Percentiles rank a stretch among this genome's conserved stretches.
These are phyloP conservation scores for Teratosphaeria pseudoeucalypti DNA, from an alignment of 2,329 filamentous ascomycete species.

Conservation along the genomic window DNA sequence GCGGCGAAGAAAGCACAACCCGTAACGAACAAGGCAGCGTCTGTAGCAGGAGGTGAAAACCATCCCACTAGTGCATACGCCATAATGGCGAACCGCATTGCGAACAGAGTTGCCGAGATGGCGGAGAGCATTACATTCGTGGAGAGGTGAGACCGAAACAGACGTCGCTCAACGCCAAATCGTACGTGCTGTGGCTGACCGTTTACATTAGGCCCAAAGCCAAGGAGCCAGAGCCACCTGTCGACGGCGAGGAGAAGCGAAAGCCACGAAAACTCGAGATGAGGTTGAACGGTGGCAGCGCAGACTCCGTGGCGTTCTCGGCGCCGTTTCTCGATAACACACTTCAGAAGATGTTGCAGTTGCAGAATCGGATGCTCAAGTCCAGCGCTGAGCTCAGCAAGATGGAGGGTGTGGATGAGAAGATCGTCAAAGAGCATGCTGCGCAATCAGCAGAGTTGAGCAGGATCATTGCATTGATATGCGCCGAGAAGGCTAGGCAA, in stretches of 20 bases:
- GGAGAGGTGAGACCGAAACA: constrained; percentile 26
- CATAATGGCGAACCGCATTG: constrained; percentile 41
- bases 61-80: constrained; percentile 36
- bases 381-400: constrained; percentile 38
- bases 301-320: constrained; percentile 37
- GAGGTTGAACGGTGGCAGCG: constrained; percentile 30
- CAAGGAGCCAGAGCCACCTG: constrained; percentile 12
- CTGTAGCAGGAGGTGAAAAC: constrained; percentile 23
- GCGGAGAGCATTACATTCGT: constrained; percentile 44
- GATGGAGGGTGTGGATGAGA: constrained; percentile 35
- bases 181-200: background rate
- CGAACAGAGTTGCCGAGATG: constrained; percentile 43
- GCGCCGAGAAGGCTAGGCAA: constrained; percentile 43
- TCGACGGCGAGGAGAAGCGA: constrained; percentile 26
- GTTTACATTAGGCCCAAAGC: constrained; percentile 15
- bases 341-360: constrained; percentile 38
- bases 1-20: constrained; percentile 15
- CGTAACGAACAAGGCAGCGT: constrained; percentile 24
- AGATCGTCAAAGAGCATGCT: constrained; percentile 40
- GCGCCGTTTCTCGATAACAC: constrained; percentile 45
- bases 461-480: constrained; percentile 41
- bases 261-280: constrained; percentile 41
- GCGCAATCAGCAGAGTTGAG: constrained; percentile 39
- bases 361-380: constrained; percentile 42
- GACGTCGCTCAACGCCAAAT: background rate